Percentiles rank a stretch among this genome's conserved stretches.
Conservation (phyloP, 1,139 yeast species). For the Debaryomycetaceae sp. region DNA sequence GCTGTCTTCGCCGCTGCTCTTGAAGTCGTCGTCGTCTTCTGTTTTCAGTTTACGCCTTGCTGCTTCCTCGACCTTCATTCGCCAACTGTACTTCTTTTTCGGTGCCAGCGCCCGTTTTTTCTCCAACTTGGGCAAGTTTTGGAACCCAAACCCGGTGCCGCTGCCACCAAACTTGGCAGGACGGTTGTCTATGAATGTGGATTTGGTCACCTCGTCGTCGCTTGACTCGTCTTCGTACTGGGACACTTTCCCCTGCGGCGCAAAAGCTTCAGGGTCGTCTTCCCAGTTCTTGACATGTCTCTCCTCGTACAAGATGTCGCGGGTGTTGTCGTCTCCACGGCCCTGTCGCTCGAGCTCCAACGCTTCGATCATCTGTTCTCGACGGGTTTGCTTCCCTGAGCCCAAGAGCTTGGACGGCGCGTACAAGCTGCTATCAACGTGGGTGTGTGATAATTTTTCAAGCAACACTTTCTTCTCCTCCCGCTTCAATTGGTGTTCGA, state of each 20-base stretch:
- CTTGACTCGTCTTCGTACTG: slow-evolving; percentile 17
- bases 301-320: slow-evolving; percentile 65
- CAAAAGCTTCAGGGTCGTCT: slow-evolving; percentile 23
- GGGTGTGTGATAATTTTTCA: slow-evolving; percentile 66
- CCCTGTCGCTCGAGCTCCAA: slow-evolving; percentile 71
- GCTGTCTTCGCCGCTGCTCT: slow-evolving; percentile 19
- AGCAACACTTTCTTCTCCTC: slow-evolving; percentile 81
- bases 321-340: slow-evolving; percentile 59
- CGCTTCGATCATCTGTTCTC: slow-evolving; percentile 73
- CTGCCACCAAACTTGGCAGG: slow-evolving; percentile 60
- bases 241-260: slow-evolving; percentile 12
- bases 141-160: slow-evolving; percentile 67
- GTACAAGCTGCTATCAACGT: slow-evolving; percentile 65
- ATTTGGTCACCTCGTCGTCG: slow-evolving; percentile 22
- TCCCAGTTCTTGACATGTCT: slow-evolving; percentile 64
- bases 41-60: slow-evolving; percentile 28
- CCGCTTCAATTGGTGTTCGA: slow-evolving; percentile 83
- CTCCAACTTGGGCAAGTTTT: slow-evolving; percentile 47
- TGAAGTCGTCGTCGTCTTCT: slow-evolving; percentile 41
- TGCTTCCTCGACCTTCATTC: slow-evolving; percentile 33
- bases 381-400: slow-evolving; percentile 66
- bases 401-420: slow-evolving; percentile 77
- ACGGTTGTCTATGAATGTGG: slow-evolving; percentile 69
- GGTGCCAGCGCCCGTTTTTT: slow-evolving; percentile 19
- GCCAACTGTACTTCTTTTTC: slow-evolving; percentile 44